Percentiles rank a stretch among this genome's conserved stretches.
Evolutionary conservation across 768 basidiomycete species (phyloP).

Genomic region (Lentinus tigrinus): DNA sequence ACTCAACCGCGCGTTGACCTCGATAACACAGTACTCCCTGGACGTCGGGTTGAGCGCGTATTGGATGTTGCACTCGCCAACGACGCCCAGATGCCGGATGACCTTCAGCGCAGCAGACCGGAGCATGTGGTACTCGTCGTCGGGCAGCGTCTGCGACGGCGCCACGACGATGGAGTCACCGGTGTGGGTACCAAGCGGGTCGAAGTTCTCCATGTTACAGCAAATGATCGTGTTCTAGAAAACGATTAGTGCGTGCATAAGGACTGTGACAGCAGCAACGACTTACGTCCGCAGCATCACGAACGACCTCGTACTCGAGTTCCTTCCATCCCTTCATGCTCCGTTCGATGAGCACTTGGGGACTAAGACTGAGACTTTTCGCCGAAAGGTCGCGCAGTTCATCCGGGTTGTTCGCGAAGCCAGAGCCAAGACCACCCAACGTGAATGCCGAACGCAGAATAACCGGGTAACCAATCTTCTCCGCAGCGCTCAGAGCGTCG

Average conservation of each 20-base stretch:
- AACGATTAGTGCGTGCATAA: background rate
- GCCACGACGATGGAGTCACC: constrained; percentile 99
- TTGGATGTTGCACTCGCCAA: constrained; percentile 97
- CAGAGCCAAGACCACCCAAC: constrained; percentile 96
- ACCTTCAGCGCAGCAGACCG: constrained; percentile 93
- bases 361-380: constrained; percentile 84
- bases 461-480: constrained; percentile 92
- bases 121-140: constrained; percentile 99
- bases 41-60: constrained; percentile 94
- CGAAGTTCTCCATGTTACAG: constrained; percentile 99
- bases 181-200: constrained; percentile 97
- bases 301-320: constrained; percentile 98
- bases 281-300: constrained; percentile 93
- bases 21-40: constrained; percentile 96
- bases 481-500: constrained; percentile 88
- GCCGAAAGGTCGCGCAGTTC: constrained; percentile 94
- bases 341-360: constrained; percentile 95
- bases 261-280: background rate
- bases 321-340: constrained; percentile 99
- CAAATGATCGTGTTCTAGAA: constrained; percentile 95
- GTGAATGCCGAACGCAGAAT: constrained; percentile 97
- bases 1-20: constrained; percentile 94
- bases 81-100: constrained; percentile 84
- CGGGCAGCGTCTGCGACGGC: constrained; percentile 95
- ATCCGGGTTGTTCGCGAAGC: constrained; percentile 92